Percentiles rank a stretch among this genome's conserved stretches.
phyloP scores from a whole-genome alignment of 345 rosid genomes.

The Balakata baccata region DNA sequence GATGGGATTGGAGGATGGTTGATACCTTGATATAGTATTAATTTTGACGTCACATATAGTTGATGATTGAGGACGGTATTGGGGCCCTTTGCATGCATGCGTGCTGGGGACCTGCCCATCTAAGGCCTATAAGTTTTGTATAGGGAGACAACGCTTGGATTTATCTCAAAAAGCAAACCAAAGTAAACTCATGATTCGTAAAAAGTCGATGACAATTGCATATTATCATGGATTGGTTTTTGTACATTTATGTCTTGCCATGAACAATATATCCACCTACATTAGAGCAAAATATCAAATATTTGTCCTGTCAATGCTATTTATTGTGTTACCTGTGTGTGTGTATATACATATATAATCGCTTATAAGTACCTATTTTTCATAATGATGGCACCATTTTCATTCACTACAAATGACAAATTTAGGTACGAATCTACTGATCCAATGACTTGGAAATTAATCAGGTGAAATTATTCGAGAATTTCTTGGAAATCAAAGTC shows the following conservation, averaged over 20 bases:
- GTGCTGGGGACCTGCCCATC: neutral
- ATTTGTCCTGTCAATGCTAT: too few species aligned
- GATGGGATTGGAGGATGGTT: constrained; percentile 16
- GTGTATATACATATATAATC: too few species aligned
- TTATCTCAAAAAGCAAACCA: constrained; percentile 1
- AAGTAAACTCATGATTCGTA: neutral
- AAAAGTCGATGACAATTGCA: constrained; percentile 6
- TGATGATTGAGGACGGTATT: constrained; percentile 22
- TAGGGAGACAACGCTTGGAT: constrained; percentile 21
- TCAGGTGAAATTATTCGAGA: neutral
- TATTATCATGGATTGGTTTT: neutral
- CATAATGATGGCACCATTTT: too few species aligned
- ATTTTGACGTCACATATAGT: constrained; percentile 23
- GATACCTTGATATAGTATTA: neutral
- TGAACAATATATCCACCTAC: neutral
- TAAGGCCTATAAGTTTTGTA: constrained; percentile 2
- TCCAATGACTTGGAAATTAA: neutral
- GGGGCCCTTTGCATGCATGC: constrained; percentile 25
- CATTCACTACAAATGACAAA: too few species aligned
- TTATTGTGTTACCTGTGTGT: neutral
- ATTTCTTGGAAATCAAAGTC: neutral
- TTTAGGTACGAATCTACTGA: neutral
- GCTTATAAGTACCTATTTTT: too few species aligned
- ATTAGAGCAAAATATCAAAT: neutral
- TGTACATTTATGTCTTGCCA: neutral